Percentiles rank a stretch among this genome's conserved stretches.
Conservation (phyloP, 495 filamentous ascomycete genomes). For the Filosporella fistucella region DNA sequence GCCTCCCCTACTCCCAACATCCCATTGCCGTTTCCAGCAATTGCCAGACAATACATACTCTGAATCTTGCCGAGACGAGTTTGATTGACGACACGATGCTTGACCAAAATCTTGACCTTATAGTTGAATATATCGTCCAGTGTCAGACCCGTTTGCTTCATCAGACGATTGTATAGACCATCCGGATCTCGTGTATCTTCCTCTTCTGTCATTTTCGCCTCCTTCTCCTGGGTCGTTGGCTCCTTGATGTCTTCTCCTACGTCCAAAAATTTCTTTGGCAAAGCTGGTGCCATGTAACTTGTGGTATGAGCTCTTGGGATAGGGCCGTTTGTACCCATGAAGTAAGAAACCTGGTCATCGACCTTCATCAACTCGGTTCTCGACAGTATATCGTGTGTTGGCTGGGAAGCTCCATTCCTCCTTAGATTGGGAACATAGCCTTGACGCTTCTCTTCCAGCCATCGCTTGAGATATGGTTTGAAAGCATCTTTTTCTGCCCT, state of each 20-base stretch:
- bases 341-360: background rate
- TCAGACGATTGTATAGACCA: slow-evolving; percentile 44
- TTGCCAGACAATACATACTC: slow-evolving; percentile 61
- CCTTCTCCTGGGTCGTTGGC: background rate
- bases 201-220: slow-evolving; percentile 25
- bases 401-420: no score
- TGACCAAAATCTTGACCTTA: slow-evolving; percentile 61
- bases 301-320: slow-evolving; percentile 8
- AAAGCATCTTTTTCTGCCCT: slow-evolving; percentile 10
- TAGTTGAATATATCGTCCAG: slow-evolving; percentile 49
- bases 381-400: no score
- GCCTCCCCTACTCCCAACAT: slow-evolving; percentile 85
- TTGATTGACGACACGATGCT: slow-evolving; percentile 78
- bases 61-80: slow-evolving; percentile 91
- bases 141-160: slow-evolving; percentile 65
- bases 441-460: slow-evolving; percentile 36
- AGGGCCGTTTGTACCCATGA: slow-evolving; percentile 19
- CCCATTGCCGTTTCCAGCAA: slow-evolving; percentile 83
- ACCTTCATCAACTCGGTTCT: slow-evolving; percentile 6
- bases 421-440: slow-evolving; percentile 1
- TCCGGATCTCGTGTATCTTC: slow-evolving; percentile 39
- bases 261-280: background rate
- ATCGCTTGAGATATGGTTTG: slow-evolving; percentile 28
- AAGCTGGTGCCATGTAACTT: background rate
- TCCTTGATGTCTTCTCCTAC: background rate